Evolutionary conservation across 2,329 filamentous ascomycete genomes (phyloP), one percentile per base, ranked within the genome.

Genomic region (Septoria linicola): DNA sequence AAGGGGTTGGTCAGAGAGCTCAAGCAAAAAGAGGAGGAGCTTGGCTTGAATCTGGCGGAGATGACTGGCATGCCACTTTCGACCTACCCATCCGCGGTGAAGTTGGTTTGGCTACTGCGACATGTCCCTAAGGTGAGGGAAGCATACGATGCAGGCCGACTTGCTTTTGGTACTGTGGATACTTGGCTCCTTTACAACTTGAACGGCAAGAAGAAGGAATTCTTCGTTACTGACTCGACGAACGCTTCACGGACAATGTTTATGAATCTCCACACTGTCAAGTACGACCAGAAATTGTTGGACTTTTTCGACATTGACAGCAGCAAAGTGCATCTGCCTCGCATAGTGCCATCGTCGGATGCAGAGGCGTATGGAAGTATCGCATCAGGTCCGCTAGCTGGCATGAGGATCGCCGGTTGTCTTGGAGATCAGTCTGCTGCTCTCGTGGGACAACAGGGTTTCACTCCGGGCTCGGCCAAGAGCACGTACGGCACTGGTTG

Each of bases 171-270:
- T 48, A 96, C 90, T 6, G 83, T 95, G 54, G 90, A 96, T 70
- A 82, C 87, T 1, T 96, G 90, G 90, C 76, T 95, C 54, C 80
- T 95, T 42, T 95, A 89, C 73, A 84, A 85, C 61, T 79, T 96
- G 44, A 89, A 95, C 64, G 89, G 87, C 52, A 84, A 87, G 39
- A 55, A 56, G 27, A 82, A 79, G 46, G 80, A 84, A 49, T 72
- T 90, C 37, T 84, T 88, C 65, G 88, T 95, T 54, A 93, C 90
- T 0, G 90, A 96, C 69, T 83, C 85, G 44, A 89, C 88, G 54
- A 96, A 96, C 68, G 90, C 90, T 14, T 91, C 87, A 41, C 79
- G 90, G 65, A 96, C 90, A 53, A 95, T 95, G 89, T 93, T 96
- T 71, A 91, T 95, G 85, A 89, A 95, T 72, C 77, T 96, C 46